Percentiles rank a stretch among this genome's conserved stretches.
Conservation (phyloP, 2,329 filamentous ascomycete genomes). For the Rasamsonia emersonii region DNA sequence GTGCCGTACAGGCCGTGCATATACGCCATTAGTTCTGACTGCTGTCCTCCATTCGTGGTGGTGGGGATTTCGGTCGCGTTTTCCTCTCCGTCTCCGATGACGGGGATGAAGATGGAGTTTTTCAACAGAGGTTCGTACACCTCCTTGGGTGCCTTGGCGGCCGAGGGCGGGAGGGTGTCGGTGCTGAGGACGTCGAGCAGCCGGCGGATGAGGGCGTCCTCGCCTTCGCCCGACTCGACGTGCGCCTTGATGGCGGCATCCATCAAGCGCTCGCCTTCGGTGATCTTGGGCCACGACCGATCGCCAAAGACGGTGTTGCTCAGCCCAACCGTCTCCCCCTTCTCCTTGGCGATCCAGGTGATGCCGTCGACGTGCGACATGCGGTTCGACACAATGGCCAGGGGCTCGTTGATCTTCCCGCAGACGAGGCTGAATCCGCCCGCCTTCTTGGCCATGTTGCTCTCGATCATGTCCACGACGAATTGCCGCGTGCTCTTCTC, state of each 20-base stretch:
- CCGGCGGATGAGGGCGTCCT: slow-evolving; percentile 43
- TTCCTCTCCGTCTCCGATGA: slow-evolving; percentile 38
- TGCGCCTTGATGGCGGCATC: slow-evolving; percentile 41
- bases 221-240: slow-evolving; percentile 33
- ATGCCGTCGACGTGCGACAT: slow-evolving; percentile 44
- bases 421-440: slow-evolving; percentile 57
- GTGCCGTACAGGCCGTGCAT: slow-evolving; percentile 52
- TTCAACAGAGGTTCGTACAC: slow-evolving; percentile 48
- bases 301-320: slow-evolving; percentile 56
- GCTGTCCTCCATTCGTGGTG: slow-evolving; percentile 7
- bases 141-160: slow-evolving; percentile 42
- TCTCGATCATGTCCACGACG: slow-evolving; percentile 46
- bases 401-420: slow-evolving; percentile 44
- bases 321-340: slow-evolving; percentile 48
- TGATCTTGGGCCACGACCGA: slow-evolving; percentile 53
- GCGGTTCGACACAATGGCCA: slow-evolving; percentile 56
- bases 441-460: slow-evolving; percentile 47
- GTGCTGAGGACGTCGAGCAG: slow-evolving; percentile 45
- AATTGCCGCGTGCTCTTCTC: slow-evolving; percentile 42
- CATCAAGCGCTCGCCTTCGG: slow-evolving; percentile 48
- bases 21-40: slow-evolving; percentile 22
- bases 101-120: slow-evolving; percentile 54
- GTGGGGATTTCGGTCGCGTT: slow-evolving; percentile 16
- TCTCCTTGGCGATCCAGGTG: slow-evolving; percentile 41
- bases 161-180: slow-evolving; percentile 46